A percentile compares a stretch with the other conserved stretches of the same genome.
phyloP scores from a whole-genome alignment of 805 yeast genomes.

The Soucietia sequanensis region DNA sequence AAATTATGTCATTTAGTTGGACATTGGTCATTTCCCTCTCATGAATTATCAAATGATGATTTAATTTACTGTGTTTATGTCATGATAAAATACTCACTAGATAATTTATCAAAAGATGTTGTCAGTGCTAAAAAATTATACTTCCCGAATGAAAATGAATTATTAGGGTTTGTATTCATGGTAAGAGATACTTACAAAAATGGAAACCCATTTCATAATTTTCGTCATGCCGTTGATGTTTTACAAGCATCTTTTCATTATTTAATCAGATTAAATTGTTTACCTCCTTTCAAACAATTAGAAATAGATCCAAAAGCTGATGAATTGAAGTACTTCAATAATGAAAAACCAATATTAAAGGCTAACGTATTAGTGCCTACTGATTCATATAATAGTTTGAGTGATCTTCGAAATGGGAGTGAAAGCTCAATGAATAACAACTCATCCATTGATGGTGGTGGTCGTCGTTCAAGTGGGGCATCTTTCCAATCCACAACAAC shows the following conservation, averaged over 20 bases:
- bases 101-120: conserved; percentile 16
- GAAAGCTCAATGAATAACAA: too few relatives aligned
- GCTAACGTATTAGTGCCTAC: background rate
- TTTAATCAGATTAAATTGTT: conserved; percentile 42
- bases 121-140: conserved; percentile 5
- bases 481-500: background rate
- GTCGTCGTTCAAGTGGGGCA: background rate
- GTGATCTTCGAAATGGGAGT: background rate
- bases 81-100: conserved; percentile 49
- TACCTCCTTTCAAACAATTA: conserved; percentile 37
- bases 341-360: background rate
- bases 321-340: conserved; percentile 17
- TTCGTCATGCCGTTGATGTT: conserved; percentile 94
- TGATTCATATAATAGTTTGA: background rate
- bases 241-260: conserved; percentile 83
- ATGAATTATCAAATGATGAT: conserved; percentile 62
- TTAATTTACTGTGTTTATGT: conserved; percentile 56
- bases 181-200: conserved; percentile 77
- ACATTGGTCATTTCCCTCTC: conserved; percentile 72
- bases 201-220: conserved; percentile 91
- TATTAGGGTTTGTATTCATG: conserved; percentile 60
- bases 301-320: conserved; percentile 29
- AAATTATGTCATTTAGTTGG: conserved; percentile 44
- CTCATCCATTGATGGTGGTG: too few relatives aligned
- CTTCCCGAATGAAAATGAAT: conserved; percentile 34